Base-by-base conservation (phyloP, 306 rosid genomes). In the Inga leiocalycina region DNA sequence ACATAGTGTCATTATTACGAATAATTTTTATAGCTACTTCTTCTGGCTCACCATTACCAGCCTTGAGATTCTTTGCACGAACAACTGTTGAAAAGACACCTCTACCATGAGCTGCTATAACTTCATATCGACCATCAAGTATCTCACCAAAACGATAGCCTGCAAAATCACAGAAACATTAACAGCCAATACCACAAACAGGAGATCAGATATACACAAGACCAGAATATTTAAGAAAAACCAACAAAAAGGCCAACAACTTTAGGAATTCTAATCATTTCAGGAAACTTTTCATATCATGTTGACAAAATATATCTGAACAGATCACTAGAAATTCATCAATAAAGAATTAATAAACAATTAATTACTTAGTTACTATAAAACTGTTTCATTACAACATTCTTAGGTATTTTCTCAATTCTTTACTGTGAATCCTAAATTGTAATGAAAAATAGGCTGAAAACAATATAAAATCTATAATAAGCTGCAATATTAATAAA, bases 61-160 rank as follows among this genome's bases (percentile, higher is more conserved):
- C 69, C 84, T 89, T 92, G 4, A 94, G 94, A 86, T 94, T 94
- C 85, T 87, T 94, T 45, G 97, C 98, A 67, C 98, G 94, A 77
- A 97, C 98, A 71, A 97, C 99, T 6, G 97, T 94, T 24, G 99
- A 97, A 89, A 97, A 97, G 70, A 97, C 98, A 84, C 99, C 99
- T 85, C 85, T 97, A 62, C 99, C 99, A 54, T 94, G 98, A 77
- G 99, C 97, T 80, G 99, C 97, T 54, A 89, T 83, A 72, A 97
- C 90, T 90, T 97, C 98, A 88, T 97, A 97, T 79, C 97, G 90
- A 37, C 97, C 92, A 89, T 97, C 99, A 85, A 97, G 97, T 77
- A 90, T 85, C 85, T 97, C 99, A 68, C 98, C 98, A 88, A 92
- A 88, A 32, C 99, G 91, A 88, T 96, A 89, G 80, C 93, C 99